Conservation (phyloP, 805 yeast genomes). For the Tetrapisispora taiwanensis region DNA sequence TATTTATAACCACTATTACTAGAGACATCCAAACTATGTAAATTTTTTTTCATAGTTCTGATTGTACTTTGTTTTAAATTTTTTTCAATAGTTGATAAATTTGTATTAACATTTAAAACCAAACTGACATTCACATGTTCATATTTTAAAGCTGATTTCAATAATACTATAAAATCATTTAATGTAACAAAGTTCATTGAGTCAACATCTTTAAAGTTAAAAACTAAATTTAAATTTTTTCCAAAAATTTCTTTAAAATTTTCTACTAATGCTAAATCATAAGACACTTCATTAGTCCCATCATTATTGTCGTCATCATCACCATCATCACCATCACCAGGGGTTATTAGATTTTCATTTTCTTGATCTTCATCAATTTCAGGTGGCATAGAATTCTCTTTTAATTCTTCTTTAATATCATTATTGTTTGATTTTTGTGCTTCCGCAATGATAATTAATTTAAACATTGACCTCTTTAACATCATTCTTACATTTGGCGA, state of each 20-base stretch:
- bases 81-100: slow-evolving; percentile 26
- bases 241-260: slow-evolving; percentile 22
- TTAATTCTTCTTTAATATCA: not conserved
- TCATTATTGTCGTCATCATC: slow-evolving; percentile 1
- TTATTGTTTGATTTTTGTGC: slow-evolving; percentile 6
- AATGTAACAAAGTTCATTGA: slow-evolving; percentile 21
- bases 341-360: not conserved
- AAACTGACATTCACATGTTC: slow-evolving; percentile 20
- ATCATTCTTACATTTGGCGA: slow-evolving; percentile 31
- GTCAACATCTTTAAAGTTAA: slow-evolving; percentile 28
- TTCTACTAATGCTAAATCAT: slow-evolving; percentile 26
- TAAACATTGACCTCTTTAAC: slow-evolving; percentile 28
- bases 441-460: slow-evolving; percentile 21
- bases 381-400: slow-evolving; percentile 6
- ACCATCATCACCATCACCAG: not conserved
- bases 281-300: slow-evolving; percentile 15
- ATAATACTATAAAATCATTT: slow-evolving; percentile 21
- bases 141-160: slow-evolving; percentile 21
- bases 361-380: slow-evolving; percentile 6
- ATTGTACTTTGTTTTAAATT: slow-evolving; percentile 25
- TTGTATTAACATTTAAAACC: slow-evolving; percentile 27
- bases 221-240: slow-evolving; percentile 20
- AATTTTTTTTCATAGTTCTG: slow-evolving; percentile 22
- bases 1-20: slow-evolving; percentile 27
- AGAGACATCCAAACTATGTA: slow-evolving; percentile 23